Base-by-base conservation (phyloP, 2,329 filamentous ascomycete species). In the Chrysosphaeria jannelii region DNA sequence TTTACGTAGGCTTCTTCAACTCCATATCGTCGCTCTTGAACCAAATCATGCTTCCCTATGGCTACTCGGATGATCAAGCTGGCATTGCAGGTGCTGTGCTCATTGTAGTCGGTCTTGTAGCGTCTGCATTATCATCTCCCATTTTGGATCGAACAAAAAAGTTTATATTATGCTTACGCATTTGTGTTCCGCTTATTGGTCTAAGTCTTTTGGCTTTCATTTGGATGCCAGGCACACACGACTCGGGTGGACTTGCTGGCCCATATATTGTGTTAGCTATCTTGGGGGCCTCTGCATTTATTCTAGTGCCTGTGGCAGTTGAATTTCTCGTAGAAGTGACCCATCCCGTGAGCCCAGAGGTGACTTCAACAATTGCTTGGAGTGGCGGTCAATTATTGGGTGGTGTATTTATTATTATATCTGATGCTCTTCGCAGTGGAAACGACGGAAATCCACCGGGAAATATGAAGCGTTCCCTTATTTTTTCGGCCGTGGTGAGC, bases 1-100 rank as follows among this genome's bases (percentile, higher is more conserved):
- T 79, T 35, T 90, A 78, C 42, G 74, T 90, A 29, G 78, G 71
- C 35, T 68, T 85, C 48, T 97, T 97, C 63, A 93, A 93, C 53
- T 70, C 70, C 33, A 51, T 79, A 33, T 88, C 78, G 23, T 71
- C 71, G 2, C 59, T 93, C 2, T 54, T 93, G 7, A 89, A 81
- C 47, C 81, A 91, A 39, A 74, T 93, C 39, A 58, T 93, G 31
- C 50, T 60, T 19, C 85, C 85, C 0, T 81, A 91, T 45, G 71
- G 63, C 35, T 89, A 76, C 54, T 57, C 50, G 28, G 70, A 89
- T 40, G 68, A 69, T 31, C 57, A 90, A 26, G 74, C 81, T 12
- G 85, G 85, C 16, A 79, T 93, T 35, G 76, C 68, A 8, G 85
- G 85, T 31, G 85, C 72, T 1, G 44, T 93, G 6, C 57, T 93